These are phyloP conservation scores for Knoxdaviesia capensis DNA, from an alignment of 2,329 filamentous ascomycete species.

Conservation along the genomic window DNA sequence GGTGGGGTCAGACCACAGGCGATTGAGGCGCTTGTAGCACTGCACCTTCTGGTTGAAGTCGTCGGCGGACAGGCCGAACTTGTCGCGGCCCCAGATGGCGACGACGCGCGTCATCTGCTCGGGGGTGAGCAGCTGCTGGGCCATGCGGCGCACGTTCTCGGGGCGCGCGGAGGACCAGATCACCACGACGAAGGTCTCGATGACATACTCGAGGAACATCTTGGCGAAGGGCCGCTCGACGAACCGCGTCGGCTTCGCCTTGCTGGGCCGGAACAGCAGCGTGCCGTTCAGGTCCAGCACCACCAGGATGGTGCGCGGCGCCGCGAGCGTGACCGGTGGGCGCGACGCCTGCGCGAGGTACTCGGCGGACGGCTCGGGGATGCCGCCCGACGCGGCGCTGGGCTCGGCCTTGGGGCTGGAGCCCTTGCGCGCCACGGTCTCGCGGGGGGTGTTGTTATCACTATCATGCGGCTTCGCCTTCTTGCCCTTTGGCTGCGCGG, in stretches of 20 bases:
- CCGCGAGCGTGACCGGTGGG: constrained; percentile 17
- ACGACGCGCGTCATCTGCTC: constrained; percentile 34
- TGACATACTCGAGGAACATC: constrained; percentile 52
- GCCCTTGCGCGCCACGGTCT: not conserved
- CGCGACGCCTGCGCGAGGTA: constrained; percentile 39
- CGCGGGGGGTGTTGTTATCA: not conserved
- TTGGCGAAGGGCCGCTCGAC: constrained; percentile 45
- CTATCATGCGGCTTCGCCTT: not conserved
- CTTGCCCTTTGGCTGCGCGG: not conserved
- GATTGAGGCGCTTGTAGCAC: constrained; percentile 70
- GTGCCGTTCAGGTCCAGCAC: constrained; percentile 91
- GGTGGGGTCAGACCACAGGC: constrained; percentile 41
- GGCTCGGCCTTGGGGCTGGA: constrained; percentile 6
- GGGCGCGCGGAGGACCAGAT: constrained; percentile 79
- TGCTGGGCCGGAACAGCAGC: constrained; percentile 49
- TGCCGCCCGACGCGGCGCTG: constrained; percentile 27
- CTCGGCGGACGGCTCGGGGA: constrained; percentile 35
- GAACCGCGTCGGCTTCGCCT: constrained; percentile 27
- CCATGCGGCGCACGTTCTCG: constrained; percentile 50
- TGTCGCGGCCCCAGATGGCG: constrained; percentile 60
- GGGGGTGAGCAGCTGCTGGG: constrained; percentile 38
- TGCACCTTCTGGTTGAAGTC: constrained; percentile 58
- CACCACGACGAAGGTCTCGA: constrained; percentile 58
- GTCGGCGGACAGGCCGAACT: constrained; percentile 39
- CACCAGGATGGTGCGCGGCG: constrained; percentile 49